Evolutionary conservation across 2,329 filamentous ascomycete genomes (phyloP).

Genomic region (Venturia nashicola): DNA sequence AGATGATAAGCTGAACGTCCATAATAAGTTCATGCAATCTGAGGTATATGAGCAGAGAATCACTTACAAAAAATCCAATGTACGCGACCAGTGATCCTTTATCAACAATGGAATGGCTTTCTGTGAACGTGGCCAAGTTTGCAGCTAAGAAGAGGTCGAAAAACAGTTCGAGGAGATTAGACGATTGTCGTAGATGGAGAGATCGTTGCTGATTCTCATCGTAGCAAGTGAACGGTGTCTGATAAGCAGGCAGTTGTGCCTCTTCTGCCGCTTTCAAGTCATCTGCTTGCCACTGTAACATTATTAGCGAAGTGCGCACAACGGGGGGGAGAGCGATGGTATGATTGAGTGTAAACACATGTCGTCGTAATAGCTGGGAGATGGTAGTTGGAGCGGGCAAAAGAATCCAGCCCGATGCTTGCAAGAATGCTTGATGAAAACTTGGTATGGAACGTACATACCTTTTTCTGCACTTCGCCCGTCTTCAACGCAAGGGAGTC

Average conservation of each 20-base stretch:
- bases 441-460: neutral
- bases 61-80: constrained; percentile 23
- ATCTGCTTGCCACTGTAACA: neutral
- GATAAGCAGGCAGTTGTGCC: neutral
- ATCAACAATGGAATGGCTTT: constrained; percentile 13
- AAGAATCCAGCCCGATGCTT: neutral
- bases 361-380: neutral
- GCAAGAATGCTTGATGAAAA: neutral
- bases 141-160: constrained; percentile 24
- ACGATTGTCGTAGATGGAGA: neutral
- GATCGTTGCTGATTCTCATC: neutral
- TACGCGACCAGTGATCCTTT: constrained; percentile 22
- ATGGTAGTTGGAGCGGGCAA: neutral
- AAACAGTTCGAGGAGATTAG: constrained; percentile 19
- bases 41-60: neutral
- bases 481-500: neutral
- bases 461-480: neutral
- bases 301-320: neutral
- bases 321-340: too few relatives aligned
- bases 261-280: neutral
- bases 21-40: neutral
- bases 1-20: constrained; percentile 16
- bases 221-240: neutral
- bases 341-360: neutral
- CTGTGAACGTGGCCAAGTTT: constrained; percentile 26